Evolutionary conservation across 805 yeast genomes (phyloP), one percentile per base, ranked within the genome.

Genomic region (Scheffersomyces amazonensis): DNA sequence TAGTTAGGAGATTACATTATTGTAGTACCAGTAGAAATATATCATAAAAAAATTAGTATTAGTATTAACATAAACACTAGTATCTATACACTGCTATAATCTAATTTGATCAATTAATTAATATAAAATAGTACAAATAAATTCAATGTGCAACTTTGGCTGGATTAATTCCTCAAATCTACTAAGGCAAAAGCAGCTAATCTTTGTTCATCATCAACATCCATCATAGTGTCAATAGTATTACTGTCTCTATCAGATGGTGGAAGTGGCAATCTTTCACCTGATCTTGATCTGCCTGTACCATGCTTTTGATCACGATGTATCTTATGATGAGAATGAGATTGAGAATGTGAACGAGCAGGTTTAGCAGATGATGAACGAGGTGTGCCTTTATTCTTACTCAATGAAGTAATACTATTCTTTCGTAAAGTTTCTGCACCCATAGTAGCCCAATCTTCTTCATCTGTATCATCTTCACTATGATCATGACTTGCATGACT

Each of bases 391-490:
- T 39, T 31, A 17, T 42, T 48, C 49, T 44, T 47, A 34, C 35
- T 46, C 27, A 13, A 5, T 27, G 30, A 27, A 13, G 30, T 27
- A 17, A 27, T 27, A 27, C 30, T 27, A 15, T 27, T 27, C 42
- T 52, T 63, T 32, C 86, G 66, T 39, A 88, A 65, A 31, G 78
- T 67, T 27, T 76, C 82, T 0, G 96, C 89, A 1, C 97, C 97
- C 37, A 90, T 83, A 0, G 88, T 66, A 44, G 81, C 85, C 99
- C 99, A 91, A 61, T 91, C 98, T 61, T 91, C 99, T 55, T 91
- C 98, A 60, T 91, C 99, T 0, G 99, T 91, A 53, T 87, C 95
- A 31, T 81, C 74, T 36, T 28, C 29, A 13, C 18, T 9, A 13
- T 27, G 27, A 17, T 32, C 18, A n/a, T 60, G 67, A 16, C 51